phyloP scores from a whole-genome alignment of 495 filamentous ascomycete species.

The Polyplosphaeria fusca region DNA sequence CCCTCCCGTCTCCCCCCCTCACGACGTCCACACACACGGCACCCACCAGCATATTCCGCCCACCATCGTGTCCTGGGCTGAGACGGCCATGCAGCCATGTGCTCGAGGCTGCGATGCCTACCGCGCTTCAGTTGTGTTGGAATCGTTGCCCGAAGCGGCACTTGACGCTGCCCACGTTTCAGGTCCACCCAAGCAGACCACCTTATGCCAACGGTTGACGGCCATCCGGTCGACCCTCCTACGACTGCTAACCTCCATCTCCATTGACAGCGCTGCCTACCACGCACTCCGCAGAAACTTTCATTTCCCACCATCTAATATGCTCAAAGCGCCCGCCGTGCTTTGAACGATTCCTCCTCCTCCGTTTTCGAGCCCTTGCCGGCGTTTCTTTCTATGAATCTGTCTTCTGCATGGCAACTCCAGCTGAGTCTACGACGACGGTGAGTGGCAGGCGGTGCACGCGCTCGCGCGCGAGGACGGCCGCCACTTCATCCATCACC shows the following conservation, averaged over 20 bases:
- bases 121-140: constrained; percentile 32
- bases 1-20: too few species aligned
- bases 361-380: constrained; percentile 19
- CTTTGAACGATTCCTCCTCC: constrained; percentile 17
- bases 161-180: constrained; percentile 28
- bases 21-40: too few species aligned
- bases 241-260: constrained; percentile 24
- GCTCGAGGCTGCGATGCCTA: constrained; percentile 18
- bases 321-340: constrained; percentile 28
- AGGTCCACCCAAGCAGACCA: constrained; percentile 14
- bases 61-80: constrained; percentile 15
- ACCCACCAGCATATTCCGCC: constrained; percentile 5
- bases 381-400: constrained; percentile 30
- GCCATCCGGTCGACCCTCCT: constrained; percentile 23
- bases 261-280: constrained; percentile 9
- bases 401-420: constrained; percentile 35
- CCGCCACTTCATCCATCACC: constrained; percentile 15
- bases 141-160: constrained; percentile 27
- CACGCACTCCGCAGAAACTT: constrained; percentile 14
- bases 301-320: constrained; percentile 29
- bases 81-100: constrained; percentile 25
- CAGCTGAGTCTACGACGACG: constrained; percentile 28
- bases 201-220: constrained; percentile 30
- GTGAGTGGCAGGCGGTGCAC: constrained; percentile 32
- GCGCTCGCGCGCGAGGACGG: constrained; percentile 23